phyloP scores from a whole-genome alignment of 345 rosid genomes.

The Eucalyptus regnans region DNA sequence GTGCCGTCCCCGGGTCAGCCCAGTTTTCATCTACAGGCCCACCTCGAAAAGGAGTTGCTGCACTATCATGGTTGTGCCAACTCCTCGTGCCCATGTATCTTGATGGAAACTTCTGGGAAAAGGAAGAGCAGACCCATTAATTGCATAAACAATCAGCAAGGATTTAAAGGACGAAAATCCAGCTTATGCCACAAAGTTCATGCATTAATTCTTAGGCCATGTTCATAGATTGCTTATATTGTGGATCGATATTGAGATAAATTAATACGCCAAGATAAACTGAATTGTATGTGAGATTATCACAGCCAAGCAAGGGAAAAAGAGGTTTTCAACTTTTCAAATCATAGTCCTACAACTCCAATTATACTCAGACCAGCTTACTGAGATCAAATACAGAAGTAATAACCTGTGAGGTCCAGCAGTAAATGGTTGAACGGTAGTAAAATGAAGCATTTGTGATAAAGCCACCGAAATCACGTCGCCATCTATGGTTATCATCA shows the following conservation, averaged over 20 bases:
- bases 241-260: not conserved
- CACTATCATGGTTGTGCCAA: constrained; percentile 7
- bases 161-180: not conserved
- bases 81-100: constrained; percentile 21
- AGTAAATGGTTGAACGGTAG: not conserved
- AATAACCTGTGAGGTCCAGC: not conserved
- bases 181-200: not conserved
- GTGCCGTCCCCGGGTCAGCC: constrained; percentile 22
- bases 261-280: not conserved
- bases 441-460: not conserved
- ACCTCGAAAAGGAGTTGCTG: constrained; percentile 11
- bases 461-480: not conserved
- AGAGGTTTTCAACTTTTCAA: not conserved
- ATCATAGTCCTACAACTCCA: not conserved
- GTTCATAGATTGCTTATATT: not conserved
- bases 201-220: not conserved
- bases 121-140: not conserved
- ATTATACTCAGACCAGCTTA: not conserved
- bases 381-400: not conserved
- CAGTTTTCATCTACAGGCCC: constrained; percentile 35
- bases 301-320: not conserved
- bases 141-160: not conserved
- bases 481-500: not conserved
- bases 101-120: constrained; percentile 21
- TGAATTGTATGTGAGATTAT: not conserved